Percentiles rank a stretch among this genome's conserved stretches.
phyloP scores from a whole-genome alignment of 805 yeast species.

The Candida maltosa region DNA sequence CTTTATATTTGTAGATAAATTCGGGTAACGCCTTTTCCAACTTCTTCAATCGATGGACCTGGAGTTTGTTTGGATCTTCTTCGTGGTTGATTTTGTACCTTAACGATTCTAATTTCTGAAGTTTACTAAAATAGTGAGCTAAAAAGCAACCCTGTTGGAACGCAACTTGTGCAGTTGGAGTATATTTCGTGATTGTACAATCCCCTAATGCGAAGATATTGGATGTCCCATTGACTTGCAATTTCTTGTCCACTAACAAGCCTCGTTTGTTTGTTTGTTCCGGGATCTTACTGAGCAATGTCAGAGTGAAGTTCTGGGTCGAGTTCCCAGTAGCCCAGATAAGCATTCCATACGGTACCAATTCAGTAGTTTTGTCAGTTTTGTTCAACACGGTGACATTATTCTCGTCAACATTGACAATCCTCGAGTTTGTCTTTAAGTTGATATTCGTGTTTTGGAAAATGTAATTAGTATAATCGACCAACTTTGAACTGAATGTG shows the following conservation, averaged over 20 bases:
- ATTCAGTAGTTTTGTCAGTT: constrained; percentile 58
- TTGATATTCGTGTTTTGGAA: constrained; percentile 66
- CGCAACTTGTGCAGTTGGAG: constrained; percentile 98
- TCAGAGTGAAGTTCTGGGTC: constrained; percentile 69
- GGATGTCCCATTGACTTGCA: constrained; percentile 77
- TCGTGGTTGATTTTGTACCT: constrained; percentile 42
- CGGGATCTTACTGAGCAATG: constrained; percentile 64
- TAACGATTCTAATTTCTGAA: constrained; percentile 58
- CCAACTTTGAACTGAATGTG: constrained; percentile 66
- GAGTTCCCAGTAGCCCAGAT: constrained; percentile 99
- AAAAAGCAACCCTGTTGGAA: constrained; percentile 87
- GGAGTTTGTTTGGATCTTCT: constrained; percentile 40
- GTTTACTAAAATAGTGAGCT: constrained; percentile 65
- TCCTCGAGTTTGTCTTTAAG: constrained; percentile 81
- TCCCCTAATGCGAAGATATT: constrained; percentile 91
- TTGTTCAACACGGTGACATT: constrained; percentile 69
- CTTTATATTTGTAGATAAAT: constrained; percentile 83
- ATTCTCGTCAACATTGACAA: constrained; percentile 74
- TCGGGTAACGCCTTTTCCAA: constrained; percentile 46
- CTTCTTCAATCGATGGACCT: constrained; percentile 43
- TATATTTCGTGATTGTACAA: constrained; percentile 85
- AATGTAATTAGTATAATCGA: constrained; percentile 76
- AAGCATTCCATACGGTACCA: constrained; percentile 84
- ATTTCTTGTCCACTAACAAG: constrained; percentile 74
- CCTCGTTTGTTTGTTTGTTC: constrained; percentile 87